Evolutionary conservation across 129 eudicot species (phyloP).

Genomic region (Flaveria ramosissima): DNA sequence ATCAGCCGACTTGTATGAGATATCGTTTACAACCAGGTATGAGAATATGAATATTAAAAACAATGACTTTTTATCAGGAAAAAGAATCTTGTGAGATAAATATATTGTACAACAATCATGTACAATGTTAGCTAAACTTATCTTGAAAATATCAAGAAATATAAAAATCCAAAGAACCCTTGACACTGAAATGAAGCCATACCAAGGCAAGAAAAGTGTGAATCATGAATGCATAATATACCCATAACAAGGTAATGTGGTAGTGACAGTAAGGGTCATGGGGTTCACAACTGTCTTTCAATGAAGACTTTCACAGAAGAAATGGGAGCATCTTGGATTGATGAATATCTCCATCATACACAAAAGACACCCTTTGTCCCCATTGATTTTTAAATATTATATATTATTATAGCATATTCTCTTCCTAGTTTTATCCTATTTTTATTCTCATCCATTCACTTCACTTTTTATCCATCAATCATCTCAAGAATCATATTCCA

Average conservation of each 20-base stretch:
- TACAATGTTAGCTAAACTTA: neutral
- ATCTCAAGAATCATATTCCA: slow-evolving; percentile 7
- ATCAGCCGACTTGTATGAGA: too few relatives aligned
- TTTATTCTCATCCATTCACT: slow-evolving; percentile 20
- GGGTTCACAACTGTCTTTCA: slow-evolving; percentile 27
- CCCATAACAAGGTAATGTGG: slow-evolving; percentile 30
- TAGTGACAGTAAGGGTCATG: slow-evolving; percentile 39
- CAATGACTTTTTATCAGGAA: neutral
- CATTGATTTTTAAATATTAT: neutral
- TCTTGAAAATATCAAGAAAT: neutral
- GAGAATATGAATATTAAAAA: too few relatives aligned
- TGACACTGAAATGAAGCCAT: neutral
- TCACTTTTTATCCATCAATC: slow-evolving; percentile 4
- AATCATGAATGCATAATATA: slow-evolving; percentile 21
- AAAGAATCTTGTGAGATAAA: neutral
- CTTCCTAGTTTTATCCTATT: neutral
- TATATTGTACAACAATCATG: neutral
- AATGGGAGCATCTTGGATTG: slow-evolving; percentile 43
- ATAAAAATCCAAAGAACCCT: neutral
- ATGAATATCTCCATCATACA: slow-evolving; percentile 35
- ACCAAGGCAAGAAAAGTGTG: slow-evolving; percentile 32
- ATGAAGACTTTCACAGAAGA: slow-evolving; percentile 34
- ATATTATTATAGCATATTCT: neutral
- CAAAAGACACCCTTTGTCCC: slow-evolving; percentile 13
- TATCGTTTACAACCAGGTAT: too few relatives aligned